Conservation (phyloP, 2,329 filamentous ascomycete species). For the Capronia coronata region DNA sequence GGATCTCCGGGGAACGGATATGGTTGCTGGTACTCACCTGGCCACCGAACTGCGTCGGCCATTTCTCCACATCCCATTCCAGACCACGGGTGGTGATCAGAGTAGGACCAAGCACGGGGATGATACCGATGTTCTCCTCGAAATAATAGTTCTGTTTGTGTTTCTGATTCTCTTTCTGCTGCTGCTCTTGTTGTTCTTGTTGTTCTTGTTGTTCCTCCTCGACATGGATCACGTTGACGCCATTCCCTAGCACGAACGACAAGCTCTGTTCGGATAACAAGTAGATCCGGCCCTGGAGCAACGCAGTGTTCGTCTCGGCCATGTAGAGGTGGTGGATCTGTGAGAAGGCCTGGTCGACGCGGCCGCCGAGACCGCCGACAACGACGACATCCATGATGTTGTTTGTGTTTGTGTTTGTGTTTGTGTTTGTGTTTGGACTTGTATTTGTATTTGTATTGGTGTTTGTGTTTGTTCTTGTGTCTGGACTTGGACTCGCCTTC, state of each 20-base stretch:
- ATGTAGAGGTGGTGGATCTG: constrained; percentile 76
- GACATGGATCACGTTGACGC: constrained; percentile 55
- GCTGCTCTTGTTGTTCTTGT: no score
- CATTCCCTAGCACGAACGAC: constrained; percentile 69
- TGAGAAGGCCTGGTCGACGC: constrained; percentile 86
- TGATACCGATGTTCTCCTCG: constrained; percentile 73
- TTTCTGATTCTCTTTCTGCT: no score
- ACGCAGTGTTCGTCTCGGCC: constrained; percentile 35
- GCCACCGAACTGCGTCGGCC: constrained; percentile 70
- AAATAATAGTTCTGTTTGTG: constrained; percentile 57
- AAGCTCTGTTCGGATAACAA: constrained; percentile 75
- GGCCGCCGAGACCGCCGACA: constrained; percentile 77
- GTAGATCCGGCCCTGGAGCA: constrained; percentile 57
- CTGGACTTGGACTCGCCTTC: constrained; percentile 16
- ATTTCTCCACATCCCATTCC: constrained; percentile 83
- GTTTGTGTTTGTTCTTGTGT: no score
- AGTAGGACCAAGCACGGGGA: constrained; percentile 74
- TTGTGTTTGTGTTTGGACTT: constrained; percentile 9
- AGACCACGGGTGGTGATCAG: constrained; percentile 73
- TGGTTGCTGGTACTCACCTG: constrained; percentile 76
- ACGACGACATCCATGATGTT: constrained; percentile 61
- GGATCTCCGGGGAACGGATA: constrained; percentile 55
- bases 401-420: constrained; percentile 15
- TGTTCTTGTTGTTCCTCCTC: no score
- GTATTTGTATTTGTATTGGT: no score